Base-by-base conservation (phyloP, 2,329 filamentous ascomycete species). In the Fusarium hainanense region DNA sequence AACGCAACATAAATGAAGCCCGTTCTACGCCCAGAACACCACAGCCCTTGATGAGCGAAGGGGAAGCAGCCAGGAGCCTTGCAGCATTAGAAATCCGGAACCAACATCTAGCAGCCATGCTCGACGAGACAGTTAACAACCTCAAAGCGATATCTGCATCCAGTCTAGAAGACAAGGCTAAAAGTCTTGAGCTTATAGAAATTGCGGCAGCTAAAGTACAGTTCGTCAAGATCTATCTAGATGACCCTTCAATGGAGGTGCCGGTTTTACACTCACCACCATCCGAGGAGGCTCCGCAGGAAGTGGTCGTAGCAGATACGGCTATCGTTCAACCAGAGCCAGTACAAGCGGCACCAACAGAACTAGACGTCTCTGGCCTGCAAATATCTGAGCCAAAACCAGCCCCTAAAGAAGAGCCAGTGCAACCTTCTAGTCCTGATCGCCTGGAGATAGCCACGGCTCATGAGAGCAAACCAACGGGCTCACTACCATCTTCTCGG, bases 1-100 rank as follows among this genome's bases (percentile, higher is more conserved):
- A 88, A 63, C 91, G 92, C 74, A 94, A 93, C 70, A 88, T 94
- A 32, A 90, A 92, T 68, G 87, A 88, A 59, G 82, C 84, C 4
- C 82, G 85, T 32, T 83, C 80, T 30, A 77, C 80, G 16, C 80
- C 82, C 23, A 80, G 79, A 52, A 77, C 79, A 9, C 75, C 78
- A 13, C 79, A 77, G 44, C 77, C 79, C 42, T 68, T 80, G 3
- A 76, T 82, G 23, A 73, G 73, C 5, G 80, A 83, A 16, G 75
- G 79, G 69, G 76, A 76, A 52, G 71, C 74, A 12, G 68, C 72
- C 47, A 75, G 68, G 25, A 80, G 82, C 2, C 74, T 89, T 16
- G 79, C 81, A 7, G 81, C 83, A 48, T 80, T 93, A 66, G 90
- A 93, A 73, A 82, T 80, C 54, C 86, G 92, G 48, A 94, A 93